phyloP scores from a whole-genome alignment of 345 rosid species.

The Cochlearia excelsa region DNA sequence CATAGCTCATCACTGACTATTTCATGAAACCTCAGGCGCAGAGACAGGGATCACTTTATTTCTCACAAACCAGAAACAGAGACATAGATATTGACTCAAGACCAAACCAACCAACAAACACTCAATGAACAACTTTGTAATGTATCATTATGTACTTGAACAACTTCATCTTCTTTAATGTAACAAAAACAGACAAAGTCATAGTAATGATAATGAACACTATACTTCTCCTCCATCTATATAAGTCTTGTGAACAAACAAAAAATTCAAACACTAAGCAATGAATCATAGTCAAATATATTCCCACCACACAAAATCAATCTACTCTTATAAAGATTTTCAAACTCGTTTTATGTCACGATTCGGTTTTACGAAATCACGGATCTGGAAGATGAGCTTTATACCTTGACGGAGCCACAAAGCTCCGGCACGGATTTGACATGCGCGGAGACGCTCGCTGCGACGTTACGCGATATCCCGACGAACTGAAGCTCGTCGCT shows the following conservation, averaged over 20 bases:
- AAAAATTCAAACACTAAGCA: conserved; percentile 2
- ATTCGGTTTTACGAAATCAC: too few relatives aligned
- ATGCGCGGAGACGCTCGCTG: conserved; percentile 63
- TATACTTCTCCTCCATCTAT: too few relatives aligned
- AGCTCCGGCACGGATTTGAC: conserved; percentile 67
- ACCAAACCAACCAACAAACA: not conserved
- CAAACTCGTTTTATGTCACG: too few relatives aligned
- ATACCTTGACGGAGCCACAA: conserved; percentile 74
- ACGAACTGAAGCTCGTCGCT: conserved; percentile 69
- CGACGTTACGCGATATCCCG: conserved; percentile 77
- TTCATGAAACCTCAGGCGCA: not conserved
- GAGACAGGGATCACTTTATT: not conserved
- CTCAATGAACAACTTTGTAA: too few relatives aligned
- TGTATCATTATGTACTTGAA: too few relatives aligned
- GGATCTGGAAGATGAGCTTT: not conserved
- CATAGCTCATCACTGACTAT: too few relatives aligned
- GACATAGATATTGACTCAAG: not conserved
- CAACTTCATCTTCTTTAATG: too few relatives aligned
- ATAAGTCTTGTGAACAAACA: too few relatives aligned
- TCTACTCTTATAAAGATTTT: too few relatives aligned
- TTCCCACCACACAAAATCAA: too few relatives aligned
- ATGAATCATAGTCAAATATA: not conserved
- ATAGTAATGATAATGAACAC: too few relatives aligned
- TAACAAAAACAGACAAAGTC: too few relatives aligned
- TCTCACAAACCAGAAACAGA: not conserved